phyloP scores from a whole-genome alignment of 202 grass and related monocot species.

The Eragrostis tef region DNA sequence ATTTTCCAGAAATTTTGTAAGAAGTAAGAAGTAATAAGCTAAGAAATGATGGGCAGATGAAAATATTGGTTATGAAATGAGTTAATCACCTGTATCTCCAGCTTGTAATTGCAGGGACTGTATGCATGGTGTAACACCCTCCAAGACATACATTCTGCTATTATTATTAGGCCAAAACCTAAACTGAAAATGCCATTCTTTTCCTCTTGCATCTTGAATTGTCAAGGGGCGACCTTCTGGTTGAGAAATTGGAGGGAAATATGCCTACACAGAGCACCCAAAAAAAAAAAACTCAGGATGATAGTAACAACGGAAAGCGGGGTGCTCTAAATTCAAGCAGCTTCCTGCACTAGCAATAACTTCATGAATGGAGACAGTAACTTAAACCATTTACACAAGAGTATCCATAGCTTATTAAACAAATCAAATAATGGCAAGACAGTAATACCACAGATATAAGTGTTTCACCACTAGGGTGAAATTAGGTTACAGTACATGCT shows the following conservation, averaged over 20 bases:
- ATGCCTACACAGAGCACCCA: constrained; percentile 71
- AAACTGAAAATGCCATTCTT: constrained; percentile 99
- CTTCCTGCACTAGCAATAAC: constrained; percentile 8
- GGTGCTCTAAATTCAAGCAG: constrained; percentile 2
- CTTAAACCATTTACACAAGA: constrained; percentile 11
- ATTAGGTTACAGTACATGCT: not conserved
- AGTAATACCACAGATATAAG: constrained; percentile 7
- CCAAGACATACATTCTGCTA: constrained; percentile 98
- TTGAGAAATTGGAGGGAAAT: constrained; percentile 99
- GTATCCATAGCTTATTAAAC: not conserved
- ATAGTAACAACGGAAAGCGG: constrained; percentile 3
- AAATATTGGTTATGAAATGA: constrained; percentile 29
- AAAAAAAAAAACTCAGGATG: constrained; percentile 39
- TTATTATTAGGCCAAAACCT: constrained; percentile 99
- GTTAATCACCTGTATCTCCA: constrained; percentile 91
- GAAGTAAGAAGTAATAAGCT: constrained; percentile 34
- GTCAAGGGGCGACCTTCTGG: constrained; percentile 96
- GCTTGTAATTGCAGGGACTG: constrained; percentile 98
- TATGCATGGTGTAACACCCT: constrained; percentile 98
- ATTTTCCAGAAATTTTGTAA: constrained; percentile 4
- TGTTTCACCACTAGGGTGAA: constrained; percentile 1
- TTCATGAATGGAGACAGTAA: constrained; percentile 13
- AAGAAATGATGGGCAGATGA: constrained; percentile 21
- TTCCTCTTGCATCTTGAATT: constrained; percentile 98
- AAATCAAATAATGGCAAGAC: constrained; percentile 16